Evolutionary conservation across 1,284 basidiomycete species (phyloP).

Genomic region (Paramarasmius palmivorus): DNA sequence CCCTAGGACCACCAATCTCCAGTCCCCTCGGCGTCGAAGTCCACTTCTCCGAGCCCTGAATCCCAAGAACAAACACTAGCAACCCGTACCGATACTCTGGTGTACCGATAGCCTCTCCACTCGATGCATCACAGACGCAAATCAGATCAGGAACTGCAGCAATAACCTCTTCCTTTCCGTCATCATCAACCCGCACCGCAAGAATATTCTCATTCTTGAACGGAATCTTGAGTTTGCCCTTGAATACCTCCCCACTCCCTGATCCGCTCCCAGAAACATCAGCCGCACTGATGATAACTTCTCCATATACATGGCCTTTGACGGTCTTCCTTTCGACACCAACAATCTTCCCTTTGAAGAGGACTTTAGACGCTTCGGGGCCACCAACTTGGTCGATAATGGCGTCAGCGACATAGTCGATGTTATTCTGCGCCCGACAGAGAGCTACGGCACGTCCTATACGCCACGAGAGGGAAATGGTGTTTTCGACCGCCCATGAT

Average conservation of each 20-base stretch:
- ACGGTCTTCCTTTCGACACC: conserved; percentile 45
- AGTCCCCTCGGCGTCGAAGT: conserved; percentile 50
- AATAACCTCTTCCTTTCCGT: conserved; percentile 33
- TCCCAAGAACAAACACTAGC: conserved; percentile 55
- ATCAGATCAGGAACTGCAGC: conserved; percentile 62
- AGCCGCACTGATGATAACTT: conserved; percentile 42
- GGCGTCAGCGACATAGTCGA: conserved; percentile 46
- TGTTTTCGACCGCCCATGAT: conserved; percentile 40
- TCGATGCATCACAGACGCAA: conserved; percentile 56
- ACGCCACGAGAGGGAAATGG: conserved; percentile 58
- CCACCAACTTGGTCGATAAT: conserved; percentile 52
- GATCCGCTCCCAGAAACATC: conserved; percentile 25
- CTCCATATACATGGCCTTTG: conserved; percentile 52
- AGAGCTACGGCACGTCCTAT: conserved; percentile 51
- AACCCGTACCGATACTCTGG: conserved; percentile 53
- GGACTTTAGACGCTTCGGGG: conserved; percentile 34
- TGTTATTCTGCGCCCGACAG: conserved; percentile 40
- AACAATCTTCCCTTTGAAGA: conserved; percentile 59
- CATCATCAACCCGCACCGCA: conserved; percentile 32
- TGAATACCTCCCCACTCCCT: conserved; percentile 16
- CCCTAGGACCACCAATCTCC: conserved; percentile 48
- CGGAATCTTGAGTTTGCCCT: conserved; percentile 42
- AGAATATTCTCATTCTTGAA: conserved; percentile 51
- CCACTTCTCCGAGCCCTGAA: conserved; percentile 60
- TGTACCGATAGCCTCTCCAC: conserved; percentile 53